These are phyloP conservation scores for Starmerella geochares DNA, from an alignment of 805 yeast genomes.

Conservation along the genomic window DNA sequence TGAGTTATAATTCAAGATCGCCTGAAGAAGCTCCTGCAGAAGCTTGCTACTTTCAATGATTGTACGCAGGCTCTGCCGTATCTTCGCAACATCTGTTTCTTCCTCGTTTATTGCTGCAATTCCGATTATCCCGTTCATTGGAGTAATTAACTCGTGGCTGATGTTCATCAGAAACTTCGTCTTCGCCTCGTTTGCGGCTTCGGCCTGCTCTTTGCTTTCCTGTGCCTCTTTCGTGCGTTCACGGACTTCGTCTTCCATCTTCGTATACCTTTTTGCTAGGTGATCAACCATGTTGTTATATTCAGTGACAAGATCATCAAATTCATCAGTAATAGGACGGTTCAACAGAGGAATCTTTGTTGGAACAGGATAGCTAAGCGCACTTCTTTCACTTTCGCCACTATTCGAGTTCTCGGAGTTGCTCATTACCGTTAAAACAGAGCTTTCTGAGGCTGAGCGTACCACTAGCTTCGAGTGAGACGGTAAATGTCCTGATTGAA, in stretches of 20 bases:
- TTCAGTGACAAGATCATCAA: slow-evolving; percentile 77
- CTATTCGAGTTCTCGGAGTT: not conserved
- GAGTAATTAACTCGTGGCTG: slow-evolving; percentile 88
- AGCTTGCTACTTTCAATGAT: slow-evolving; percentile 86
- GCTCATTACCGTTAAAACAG: not conserved
- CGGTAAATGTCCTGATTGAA: not conserved
- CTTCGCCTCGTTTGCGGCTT: slow-evolving; percentile 85
- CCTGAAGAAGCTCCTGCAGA: slow-evolving; percentile 77
- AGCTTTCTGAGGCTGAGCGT: not conserved
- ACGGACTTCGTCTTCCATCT: slow-evolving; percentile 77
- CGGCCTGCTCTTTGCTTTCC: slow-evolving; percentile 33
- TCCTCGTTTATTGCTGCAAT: slow-evolving; percentile 91
- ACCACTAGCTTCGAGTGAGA: too few species aligned
- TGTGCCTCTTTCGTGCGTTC: slow-evolving; percentile 81
- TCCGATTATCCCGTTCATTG: slow-evolving; percentile 89
- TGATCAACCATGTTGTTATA: slow-evolving; percentile 88
- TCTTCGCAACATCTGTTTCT: slow-evolving; percentile 56
- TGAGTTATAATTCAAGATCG: slow-evolving; percentile 76
- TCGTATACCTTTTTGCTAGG: slow-evolving; percentile 69
- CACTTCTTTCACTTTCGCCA: too few species aligned
- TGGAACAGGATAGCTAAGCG: not conserved
- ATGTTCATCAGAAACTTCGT: slow-evolving; percentile 89
- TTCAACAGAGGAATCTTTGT: slow-evolving; percentile 6
- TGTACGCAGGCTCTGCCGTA: slow-evolving; percentile 62
- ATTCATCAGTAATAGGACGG: slow-evolving; percentile 47